phyloP scores from a whole-genome alignment of 495 filamentous ascomycete genomes.

The Cudoniella acicularis region DNA sequence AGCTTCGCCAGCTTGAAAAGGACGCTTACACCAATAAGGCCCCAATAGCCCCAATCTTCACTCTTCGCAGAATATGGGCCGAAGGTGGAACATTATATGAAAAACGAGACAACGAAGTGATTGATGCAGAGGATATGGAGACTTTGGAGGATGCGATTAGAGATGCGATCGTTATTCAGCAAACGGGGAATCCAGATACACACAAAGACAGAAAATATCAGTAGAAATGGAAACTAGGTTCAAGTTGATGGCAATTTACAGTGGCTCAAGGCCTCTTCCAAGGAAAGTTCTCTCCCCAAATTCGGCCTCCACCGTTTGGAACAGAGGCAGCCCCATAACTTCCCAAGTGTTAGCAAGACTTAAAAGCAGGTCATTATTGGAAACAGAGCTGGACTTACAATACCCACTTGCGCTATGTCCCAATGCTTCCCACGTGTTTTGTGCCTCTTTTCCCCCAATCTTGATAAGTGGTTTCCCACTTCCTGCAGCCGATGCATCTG shows the following conservation, averaged over 20 bases:
- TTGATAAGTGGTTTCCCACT: constrained; percentile 48
- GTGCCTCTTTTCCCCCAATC: constrained; percentile 63
- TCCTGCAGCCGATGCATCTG: constrained; percentile 68
- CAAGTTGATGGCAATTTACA: constrained; percentile 20
- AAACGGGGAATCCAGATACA: background rate
- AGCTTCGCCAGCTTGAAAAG: constrained; percentile 48
- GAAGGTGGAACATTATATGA: constrained; percentile 68
- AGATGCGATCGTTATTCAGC: constrained; percentile 22
- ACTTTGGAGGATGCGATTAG: constrained; percentile 43
- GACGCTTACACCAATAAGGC: constrained; percentile 48
- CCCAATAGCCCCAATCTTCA: constrained; percentile 49
- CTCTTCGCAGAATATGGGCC: constrained; percentile 64
- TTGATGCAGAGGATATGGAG: constrained; percentile 46
- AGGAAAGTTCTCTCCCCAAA: constrained; percentile 27
- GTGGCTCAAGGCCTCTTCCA: constrained; percentile 26
- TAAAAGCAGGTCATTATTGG: background rate
- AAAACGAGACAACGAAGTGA: constrained; percentile 56
- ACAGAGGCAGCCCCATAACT: constrained; percentile 20
- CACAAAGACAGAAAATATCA: background rate
- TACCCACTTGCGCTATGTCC: constrained; percentile 8
- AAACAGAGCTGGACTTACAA: constrained; percentile 2
- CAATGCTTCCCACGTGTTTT: constrained; percentile 42
- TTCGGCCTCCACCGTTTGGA: constrained; percentile 26
- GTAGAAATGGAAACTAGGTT: background rate
- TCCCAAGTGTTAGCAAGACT: background rate